phyloP scores from a whole-genome alignment of 148 eudicot genomes.

The Rhododendron kiyosumense region DNA sequence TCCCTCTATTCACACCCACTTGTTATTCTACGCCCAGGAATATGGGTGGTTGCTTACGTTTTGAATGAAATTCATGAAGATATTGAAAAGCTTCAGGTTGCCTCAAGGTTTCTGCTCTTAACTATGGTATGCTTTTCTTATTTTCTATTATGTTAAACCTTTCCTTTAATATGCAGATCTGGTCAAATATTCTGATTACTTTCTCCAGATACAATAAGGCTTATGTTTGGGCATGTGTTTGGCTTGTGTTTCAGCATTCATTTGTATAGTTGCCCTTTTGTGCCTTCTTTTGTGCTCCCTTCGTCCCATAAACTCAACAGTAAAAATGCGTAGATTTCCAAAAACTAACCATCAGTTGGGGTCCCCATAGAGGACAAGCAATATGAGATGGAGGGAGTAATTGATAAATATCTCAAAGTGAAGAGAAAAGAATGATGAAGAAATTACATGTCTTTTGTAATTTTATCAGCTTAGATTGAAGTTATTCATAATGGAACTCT shows the following conservation, averaged over 20 bases:
- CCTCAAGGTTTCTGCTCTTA: conserved; percentile 63
- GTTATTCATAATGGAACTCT: conserved; percentile 3
- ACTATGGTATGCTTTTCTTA: conserved; percentile 41
- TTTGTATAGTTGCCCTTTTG: background rate
- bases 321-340: background rate
- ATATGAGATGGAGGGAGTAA: background rate
- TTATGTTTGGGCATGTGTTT: background rate
- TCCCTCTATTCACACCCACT: background rate
- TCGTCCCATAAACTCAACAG: background rate
- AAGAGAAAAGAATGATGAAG: background rate
- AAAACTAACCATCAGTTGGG: background rate
- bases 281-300: background rate
- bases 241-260: background rate
- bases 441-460: background rate
- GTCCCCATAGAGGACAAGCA: background rate
- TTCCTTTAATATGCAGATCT: background rate
- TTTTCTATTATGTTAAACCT: background rate
- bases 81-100: conserved; percentile 57
- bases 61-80: conserved; percentile 69
- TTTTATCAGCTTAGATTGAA: background rate
- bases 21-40: conserved; percentile 32
- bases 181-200: background rate
- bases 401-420: background rate
- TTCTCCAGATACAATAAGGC: background rate
- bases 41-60: conserved; percentile 66